phyloP scores from a whole-genome alignment of 1,284 basidiomycete genomes.

The Rugiboletus extremiorientalis region DNA sequence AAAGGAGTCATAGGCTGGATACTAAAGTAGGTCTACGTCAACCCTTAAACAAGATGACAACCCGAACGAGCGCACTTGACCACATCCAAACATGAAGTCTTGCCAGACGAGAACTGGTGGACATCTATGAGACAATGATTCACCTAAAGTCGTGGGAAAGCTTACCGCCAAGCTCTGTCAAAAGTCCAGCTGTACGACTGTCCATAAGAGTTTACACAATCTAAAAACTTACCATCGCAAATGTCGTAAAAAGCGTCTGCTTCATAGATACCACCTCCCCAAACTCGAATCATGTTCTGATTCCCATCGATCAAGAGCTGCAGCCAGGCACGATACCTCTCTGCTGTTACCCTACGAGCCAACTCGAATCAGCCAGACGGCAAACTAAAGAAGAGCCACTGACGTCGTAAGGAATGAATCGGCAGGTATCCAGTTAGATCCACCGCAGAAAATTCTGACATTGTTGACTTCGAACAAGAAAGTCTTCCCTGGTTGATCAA shows the following conservation, averaged over 20 bases:
- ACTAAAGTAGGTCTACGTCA: constrained; percentile 38
- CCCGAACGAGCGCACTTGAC: constrained; percentile 46
- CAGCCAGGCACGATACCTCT: constrained; percentile 70
- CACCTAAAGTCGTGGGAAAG: constrained; percentile 25
- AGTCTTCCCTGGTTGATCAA: constrained; percentile 70
- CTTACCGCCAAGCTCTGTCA: constrained; percentile 64
- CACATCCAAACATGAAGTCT: constrained; percentile 88
- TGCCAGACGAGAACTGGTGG: constrained; percentile 80
- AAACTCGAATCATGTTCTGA: constrained; percentile 83
- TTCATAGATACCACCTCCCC: constrained; percentile 87
- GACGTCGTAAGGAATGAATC: constrained; percentile 85
- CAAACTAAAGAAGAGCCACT: constrained; percentile 21
- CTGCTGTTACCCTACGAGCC: constrained; percentile 45
- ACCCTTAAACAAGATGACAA: constrained; percentile 4
- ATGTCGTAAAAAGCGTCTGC: constrained; percentile 75
- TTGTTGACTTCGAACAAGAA: constrained; percentile 92
- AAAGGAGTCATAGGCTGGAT: constrained; percentile 77
- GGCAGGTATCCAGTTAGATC: constrained; percentile 92
- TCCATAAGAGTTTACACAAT: neutral
- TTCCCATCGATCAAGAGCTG: constrained; percentile 76
- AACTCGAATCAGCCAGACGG: neutral
- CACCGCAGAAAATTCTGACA: constrained; percentile 84
- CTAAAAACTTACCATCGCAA: constrained; percentile 60
- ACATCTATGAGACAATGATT: constrained; percentile 14
- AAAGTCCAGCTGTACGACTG: neutral